These are phyloP conservation scores for Micractinium sp. DNA, from an alignment of 139 green algal genomes.

Conservation along the genomic window DNA sequence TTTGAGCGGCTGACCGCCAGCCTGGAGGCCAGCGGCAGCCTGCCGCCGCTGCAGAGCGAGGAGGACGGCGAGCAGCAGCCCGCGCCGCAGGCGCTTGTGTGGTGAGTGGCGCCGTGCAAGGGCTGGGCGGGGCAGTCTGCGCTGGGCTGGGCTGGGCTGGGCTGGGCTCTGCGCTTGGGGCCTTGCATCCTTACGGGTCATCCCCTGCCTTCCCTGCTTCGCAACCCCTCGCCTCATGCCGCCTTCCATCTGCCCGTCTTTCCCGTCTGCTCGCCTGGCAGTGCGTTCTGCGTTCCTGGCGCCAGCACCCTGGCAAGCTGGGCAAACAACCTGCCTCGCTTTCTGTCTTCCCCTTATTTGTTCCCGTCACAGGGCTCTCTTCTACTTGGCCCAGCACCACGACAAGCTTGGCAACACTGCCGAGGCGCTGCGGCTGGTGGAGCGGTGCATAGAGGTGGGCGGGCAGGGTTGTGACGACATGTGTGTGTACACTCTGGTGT, in stretches of 20 bases:
- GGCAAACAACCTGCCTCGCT: not conserved
- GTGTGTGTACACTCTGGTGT: not conserved
- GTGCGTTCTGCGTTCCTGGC: not conserved
- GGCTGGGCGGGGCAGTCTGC: not conserved
- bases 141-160: not conserved
- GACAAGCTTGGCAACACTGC: conserved; percentile 66
- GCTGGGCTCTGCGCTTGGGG: not conserved
- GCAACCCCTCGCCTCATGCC: too few relatives aligned
- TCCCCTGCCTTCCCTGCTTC: too few relatives aligned
- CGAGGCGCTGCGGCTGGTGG: conserved; percentile 73
- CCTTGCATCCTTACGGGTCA: too few relatives aligned
- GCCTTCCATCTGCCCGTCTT: too few relatives aligned
- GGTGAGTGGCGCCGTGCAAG: not conserved
- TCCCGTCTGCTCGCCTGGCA: too few relatives aligned
- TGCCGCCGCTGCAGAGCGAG: conserved; percentile 23
- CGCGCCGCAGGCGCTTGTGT: conserved; percentile 61
- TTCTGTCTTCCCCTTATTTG: not conserved
- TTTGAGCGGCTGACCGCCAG: conserved; percentile 40
- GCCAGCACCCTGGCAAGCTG: not conserved
- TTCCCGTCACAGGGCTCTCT: conserved; percentile 59
- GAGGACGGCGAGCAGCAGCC: conserved; percentile 12
- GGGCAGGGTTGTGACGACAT: too few relatives aligned
- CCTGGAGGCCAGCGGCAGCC: conserved; percentile 18
- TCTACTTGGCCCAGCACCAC: conserved; percentile 86
- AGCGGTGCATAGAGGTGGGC: conserved; percentile 60